These are phyloP conservation scores for Penicillium fuscoglaucum DNA, from an alignment of 2,329 filamentous ascomycete genomes.

Conservation along the genomic window DNA sequence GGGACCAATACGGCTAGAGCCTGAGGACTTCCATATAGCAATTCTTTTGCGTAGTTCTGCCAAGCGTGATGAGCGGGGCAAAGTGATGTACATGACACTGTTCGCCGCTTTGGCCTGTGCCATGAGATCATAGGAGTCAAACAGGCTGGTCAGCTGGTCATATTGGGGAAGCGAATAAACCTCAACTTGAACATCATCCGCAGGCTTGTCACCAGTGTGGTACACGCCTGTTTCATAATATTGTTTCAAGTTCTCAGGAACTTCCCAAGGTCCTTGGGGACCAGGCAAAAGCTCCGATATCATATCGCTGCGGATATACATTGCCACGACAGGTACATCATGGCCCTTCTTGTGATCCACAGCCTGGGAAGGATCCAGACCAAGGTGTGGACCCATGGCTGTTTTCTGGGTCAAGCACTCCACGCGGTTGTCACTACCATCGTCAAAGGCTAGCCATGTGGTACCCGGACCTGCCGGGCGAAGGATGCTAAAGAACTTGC, in stretches of 20 bases:
- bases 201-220: slow-evolving; percentile 14
- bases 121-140: slow-evolving; percentile 49
- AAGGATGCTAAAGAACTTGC: slow-evolving; percentile 61
- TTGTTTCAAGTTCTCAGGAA: slow-evolving; percentile 42
- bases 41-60: slow-evolving; percentile 42
- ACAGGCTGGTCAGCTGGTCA: slow-evolving; percentile 39
- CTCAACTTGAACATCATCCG: slow-evolving; percentile 39
- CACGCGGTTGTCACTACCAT: slow-evolving; percentile 57
- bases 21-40: slow-evolving; percentile 33
- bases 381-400: slow-evolving; percentile 54
- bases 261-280: slow-evolving; percentile 50
- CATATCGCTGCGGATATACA: slow-evolving; percentile 57
- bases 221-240: slow-evolving; percentile 40
- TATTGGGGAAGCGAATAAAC: slow-evolving; percentile 41
- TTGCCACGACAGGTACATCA: slow-evolving; percentile 55
- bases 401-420: slow-evolving; percentile 58
- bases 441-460: slow-evolving; percentile 61
- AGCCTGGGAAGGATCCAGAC: slow-evolving; percentile 44
- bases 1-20: slow-evolving; percentile 24
- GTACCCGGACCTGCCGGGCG: slow-evolving; percentile 57
- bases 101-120: slow-evolving; percentile 37
- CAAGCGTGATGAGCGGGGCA: slow-evolving; percentile 37
- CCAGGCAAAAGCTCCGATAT: slow-evolving; percentile 44
- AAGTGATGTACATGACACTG: slow-evolving; percentile 37
- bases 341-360: slow-evolving; percentile 46